Percentiles rank a stretch among this genome's conserved stretches.
Evolutionary conservation across 2,329 filamentous ascomycete genomes (phyloP).

Genomic region (Arthrobotrys sphaeroides): DNA sequence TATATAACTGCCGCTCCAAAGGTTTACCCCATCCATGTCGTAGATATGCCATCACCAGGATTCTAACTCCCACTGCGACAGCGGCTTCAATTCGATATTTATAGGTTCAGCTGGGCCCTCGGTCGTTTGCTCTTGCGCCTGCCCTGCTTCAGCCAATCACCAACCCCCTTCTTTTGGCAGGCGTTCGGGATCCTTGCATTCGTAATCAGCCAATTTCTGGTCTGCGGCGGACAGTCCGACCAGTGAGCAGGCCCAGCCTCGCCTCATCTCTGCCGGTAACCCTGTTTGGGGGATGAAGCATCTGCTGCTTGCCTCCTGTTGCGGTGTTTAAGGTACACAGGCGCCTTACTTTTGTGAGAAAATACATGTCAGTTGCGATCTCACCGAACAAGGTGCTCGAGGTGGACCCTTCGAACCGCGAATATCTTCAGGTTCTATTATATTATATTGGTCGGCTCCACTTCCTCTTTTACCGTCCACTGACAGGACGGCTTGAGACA

Average conservation of each 20-base stretch:
- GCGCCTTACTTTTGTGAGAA: constrained; percentile 15
- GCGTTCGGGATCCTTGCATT: constrained; percentile 46
- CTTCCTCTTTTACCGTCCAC: constrained; percentile 24
- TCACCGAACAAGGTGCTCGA: too few species aligned
- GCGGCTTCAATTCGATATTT: constrained; percentile 30
- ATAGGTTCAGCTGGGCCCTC: constrained; percentile 28
- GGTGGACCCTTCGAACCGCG: constrained; percentile 35
- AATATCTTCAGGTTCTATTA: constrained; percentile 37
- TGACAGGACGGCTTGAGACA: constrained; percentile 40
- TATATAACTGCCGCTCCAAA: too few species aligned
- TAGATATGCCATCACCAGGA: neutral
- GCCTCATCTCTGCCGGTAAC: constrained; percentile 45
- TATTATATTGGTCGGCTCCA: constrained; percentile 27
- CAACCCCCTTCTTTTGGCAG: constrained; percentile 53
- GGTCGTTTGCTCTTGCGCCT: constrained; percentile 38
- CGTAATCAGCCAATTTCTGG: constrained; percentile 53
- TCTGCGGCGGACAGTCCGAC: constrained; percentile 25
- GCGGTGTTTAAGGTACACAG: constrained; percentile 29
- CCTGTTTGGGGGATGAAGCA: constrained; percentile 42
- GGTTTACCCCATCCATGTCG: neutral
- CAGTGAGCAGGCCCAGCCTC: constrained; percentile 51
- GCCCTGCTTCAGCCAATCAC: constrained; percentile 46
- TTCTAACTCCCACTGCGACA: neutral
- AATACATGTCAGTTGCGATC: constrained; percentile 41
- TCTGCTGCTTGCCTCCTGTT: constrained; percentile 16